Base-by-base conservation (phyloP, 352 stramenopile species). In the Phytophthora pluvialis region DNA sequence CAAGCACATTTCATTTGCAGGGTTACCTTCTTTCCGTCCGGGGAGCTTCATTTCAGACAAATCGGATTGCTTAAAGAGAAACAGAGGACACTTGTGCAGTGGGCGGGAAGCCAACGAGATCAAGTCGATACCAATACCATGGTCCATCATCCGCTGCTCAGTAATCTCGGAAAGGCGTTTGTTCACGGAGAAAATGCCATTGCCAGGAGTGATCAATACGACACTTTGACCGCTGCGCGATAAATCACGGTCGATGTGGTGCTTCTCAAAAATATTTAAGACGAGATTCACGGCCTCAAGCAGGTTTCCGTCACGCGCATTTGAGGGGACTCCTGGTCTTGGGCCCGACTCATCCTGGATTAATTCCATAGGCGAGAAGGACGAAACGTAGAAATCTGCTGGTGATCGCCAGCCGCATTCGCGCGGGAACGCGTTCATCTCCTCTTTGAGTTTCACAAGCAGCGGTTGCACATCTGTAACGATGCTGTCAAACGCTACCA, bases 91-190 rank as follows among this genome's bases (percentile, higher is more conserved):
- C 44, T 98, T 97, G 76, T 99, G 97, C 7, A 99, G 73, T 29
- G 98, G 97, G 10, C 96, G 97, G 26, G 98, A 89, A 3, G 94
- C 89, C 11, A 78, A 97, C 31, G 93, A 98, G 31, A 99, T 89
- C 71, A 99, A 94, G 74, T 99, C 98, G 61, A 98, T 99, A 33
- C 98, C 98, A 62, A 99, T 99, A 42, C 97, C 98, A 73, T 99
- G 97, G 68, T 99, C 97, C 97, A 99, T 99, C 97, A 99, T 99
- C 29, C 98, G 84, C 79, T 99, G 97, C 63, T 99, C 98, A 13
- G 97, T 99, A 54, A 99, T 99, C 54, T 95, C 85, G n/a, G 93
- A 89, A 21, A 99, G 81, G 26, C 86, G 85, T 65, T 95, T 95
- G 67, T 99, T 97, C 3, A 99, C 97, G 0, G 97, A 92, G 80